Evolutionary conservation across 2,329 filamentous ascomycete species (phyloP), one percentile per base, ranked within the genome.

Genomic region (Paraphoma sp.): DNA sequence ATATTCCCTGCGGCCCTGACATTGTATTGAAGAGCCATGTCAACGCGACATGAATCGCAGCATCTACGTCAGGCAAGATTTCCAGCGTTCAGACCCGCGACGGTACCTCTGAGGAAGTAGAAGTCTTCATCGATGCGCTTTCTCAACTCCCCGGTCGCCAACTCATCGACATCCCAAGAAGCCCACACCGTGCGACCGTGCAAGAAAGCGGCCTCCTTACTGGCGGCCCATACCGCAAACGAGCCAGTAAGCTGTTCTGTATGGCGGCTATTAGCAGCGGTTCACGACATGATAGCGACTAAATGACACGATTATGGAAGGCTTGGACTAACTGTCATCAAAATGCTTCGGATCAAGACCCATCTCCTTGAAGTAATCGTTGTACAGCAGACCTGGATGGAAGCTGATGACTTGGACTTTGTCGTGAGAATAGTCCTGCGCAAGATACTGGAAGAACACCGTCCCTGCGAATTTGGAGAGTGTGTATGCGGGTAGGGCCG

Each of bases 81-180:
- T 44, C 40, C 42, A 8, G 5, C 33, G 2, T 36, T 38, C 14
- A 56, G 38, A 2, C 44, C 43, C 3, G 17, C 29, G 30, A 52
- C 41, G 7, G 36, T 38, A 14, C 18, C 38, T 41, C 33, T 49
- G 4, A 59, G 51, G 18, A 54, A 59, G 40, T 52, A 48, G 11
- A 47, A 41, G 38, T 60, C 57, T 8, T 47, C 51, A 31, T 60
- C 48, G 18, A 62, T 18, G 1, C 30, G 29, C 45, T 53, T 53
- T 28, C 52, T 57, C 10, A 53, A 10, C 9, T 54, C 56, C 4
- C 52, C 52, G 5, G 18, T 54, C 12, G 63, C 48, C 48, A 79
- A 56, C 57, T 81, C 78, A n/a, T 77, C 70, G 4, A 80, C 77
- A 68, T 81, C 78, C 77, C 78, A 80, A 33, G 76, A 72, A 1